Base-by-base conservation (phyloP, 805 yeast species). In the Hanseniaspora clermontiae region DNA sequence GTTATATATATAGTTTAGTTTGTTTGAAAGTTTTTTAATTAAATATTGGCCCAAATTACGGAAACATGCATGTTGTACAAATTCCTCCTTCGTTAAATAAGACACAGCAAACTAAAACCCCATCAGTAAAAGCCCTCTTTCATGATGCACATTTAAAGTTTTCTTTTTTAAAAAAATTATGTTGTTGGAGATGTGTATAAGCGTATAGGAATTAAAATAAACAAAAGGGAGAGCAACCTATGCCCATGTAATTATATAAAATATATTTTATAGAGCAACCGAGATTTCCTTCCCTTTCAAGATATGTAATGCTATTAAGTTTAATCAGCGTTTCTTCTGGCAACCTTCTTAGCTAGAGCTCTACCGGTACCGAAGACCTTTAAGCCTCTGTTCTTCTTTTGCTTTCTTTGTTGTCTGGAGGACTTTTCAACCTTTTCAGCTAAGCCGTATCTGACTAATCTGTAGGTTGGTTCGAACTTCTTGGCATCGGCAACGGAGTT, bases 351-450 rank as follows among this genome's bases (percentile, higher is more conserved):
- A 77, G 95, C 95, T 77, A 83, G 85, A 77, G 87, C 82, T 76
- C 81, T 84, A 73, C 90, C 95, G 71, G 98, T 93, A 84, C 99
- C 99, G 73, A 91, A 89, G 84, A 87, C 77, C 87, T 93, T 93
- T 89, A 85, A 84, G 73, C 86, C 96, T 83, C 97, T 89, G 95
- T 93, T 93, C 90, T 93, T 91, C 89, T 86, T 88, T 83, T 91
- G 97, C 80, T 93, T 93, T 84, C 98, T 88, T 83, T 93, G 98
- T 82, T 90, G 96, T 89, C 97, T 90, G 70, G 97, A 88, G 70
- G 96, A 81, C 82, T 88, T 89, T 78, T 91, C 97, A 72, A 84
- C 90, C 84, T 87, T 89, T 69, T 79, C 80, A 73, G 95, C 97
- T 74, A 90, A 82, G 72, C 97, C 97, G 82, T 87, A 86, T 86